Base-by-base conservation (phyloP, 768 basidiomycete species). In the Lepiota venenata region DNA sequence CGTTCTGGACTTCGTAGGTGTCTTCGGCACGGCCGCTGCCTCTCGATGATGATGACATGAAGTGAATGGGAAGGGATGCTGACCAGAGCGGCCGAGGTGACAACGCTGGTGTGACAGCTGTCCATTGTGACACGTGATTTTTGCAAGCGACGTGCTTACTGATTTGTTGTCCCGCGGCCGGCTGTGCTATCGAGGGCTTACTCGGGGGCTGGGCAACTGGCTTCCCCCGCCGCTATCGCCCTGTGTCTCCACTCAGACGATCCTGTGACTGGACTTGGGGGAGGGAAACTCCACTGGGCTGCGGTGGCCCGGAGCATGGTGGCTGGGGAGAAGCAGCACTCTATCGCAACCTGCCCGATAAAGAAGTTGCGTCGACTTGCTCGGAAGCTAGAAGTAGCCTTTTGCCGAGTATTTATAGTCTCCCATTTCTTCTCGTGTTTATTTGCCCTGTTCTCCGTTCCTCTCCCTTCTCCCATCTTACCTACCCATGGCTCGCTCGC, bases 1-100 rank as follows among this genome's bases (percentile, higher is more conserved):
- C 90, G 65, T 93, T 94, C 68, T 94, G 91, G 6, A 79, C 65
- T 67, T 93, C 91, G 61, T 93, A 92, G 1, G 85, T 87, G 53
- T 88, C 81, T 64, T 91, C 87, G 7, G 79, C 75, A 16, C 66
- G 70, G 44, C 63, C 62, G 7, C 63, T 61, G 7, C 67, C 67
- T 61, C 75, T 69, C 32, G 76, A 77, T 32, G 76, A 77, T 5
- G 74, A 65, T 22, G 76, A 74, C 73, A 77, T 77, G 57, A 49
- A 58, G 45, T 32, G 32, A 32, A 32, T 32, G 10, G 9, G 38
- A 44, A 54, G 37, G n/a, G 37, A 21, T 41, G 29, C 5, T 25
- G 25, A 25, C 25, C 25, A 25, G 25, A 46, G 18, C 25, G 25
- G 12, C 12, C 25, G 43, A 44, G n/a, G 44, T 25, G 21, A 25